Percentiles rank a stretch among this genome's conserved stretches.
Conservation (phyloP, 495 filamentous ascomycete genomes). For the Parachaetomium inaequale region DNA sequence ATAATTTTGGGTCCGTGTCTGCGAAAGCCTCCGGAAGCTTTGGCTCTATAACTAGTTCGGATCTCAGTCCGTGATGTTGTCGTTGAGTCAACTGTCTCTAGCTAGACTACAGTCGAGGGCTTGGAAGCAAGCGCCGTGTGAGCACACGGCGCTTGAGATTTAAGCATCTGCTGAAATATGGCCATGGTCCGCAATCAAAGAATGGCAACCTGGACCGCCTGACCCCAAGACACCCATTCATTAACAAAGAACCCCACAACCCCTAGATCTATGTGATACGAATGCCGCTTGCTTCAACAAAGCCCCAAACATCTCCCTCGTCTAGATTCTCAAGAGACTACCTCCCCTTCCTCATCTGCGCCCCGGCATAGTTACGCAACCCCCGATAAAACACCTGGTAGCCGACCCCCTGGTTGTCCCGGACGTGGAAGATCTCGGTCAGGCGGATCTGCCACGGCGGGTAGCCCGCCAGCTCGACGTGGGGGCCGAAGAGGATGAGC, state of each 20-base stretch:
- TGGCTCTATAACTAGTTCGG: too few relatives aligned
- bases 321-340: slow-evolving; percentile 36
- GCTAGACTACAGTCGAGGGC: too few relatives aligned
- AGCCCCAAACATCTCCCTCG: neutral
- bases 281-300: neutral
- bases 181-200: too few relatives aligned
- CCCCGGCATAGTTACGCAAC: slow-evolving; percentile 77
- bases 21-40: too few relatives aligned
- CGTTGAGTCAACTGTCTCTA: too few relatives aligned
- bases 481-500: slow-evolving; percentile 77
- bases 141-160: too few relatives aligned
- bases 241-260: neutral
- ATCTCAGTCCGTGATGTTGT: too few relatives aligned
- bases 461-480: slow-evolving; percentile 80
- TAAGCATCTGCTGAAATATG: too few relatives aligned
- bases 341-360: slow-evolving; percentile 83
- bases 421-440: slow-evolving; percentile 84
- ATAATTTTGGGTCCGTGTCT: too few relatives aligned
- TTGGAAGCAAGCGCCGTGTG: too few relatives aligned
- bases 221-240: neutral
- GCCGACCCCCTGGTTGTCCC: slow-evolving; percentile 72
- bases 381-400: slow-evolving; percentile 90
- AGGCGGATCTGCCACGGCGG: slow-evolving; percentile 94
- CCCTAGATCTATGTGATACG: neutral
- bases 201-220: neutral